Evolutionary conservation across 2,329 filamentous ascomycete species (phyloP).

Genomic region (Alternaria dauci): DNA sequence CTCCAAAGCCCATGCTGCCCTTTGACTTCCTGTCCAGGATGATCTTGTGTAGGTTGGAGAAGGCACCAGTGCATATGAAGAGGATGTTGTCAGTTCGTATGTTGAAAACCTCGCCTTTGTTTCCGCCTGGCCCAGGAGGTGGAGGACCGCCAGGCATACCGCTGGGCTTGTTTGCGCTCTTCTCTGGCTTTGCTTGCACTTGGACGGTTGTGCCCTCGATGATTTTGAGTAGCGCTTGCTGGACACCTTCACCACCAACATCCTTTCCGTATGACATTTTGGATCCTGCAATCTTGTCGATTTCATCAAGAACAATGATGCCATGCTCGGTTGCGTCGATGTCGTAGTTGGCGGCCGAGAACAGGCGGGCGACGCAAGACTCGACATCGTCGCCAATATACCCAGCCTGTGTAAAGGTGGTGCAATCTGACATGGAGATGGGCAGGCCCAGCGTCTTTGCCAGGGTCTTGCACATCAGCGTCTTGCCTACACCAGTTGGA

Average conservation of each 20-base stretch:
- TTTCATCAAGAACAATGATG: slow-evolving; percentile 95
- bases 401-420: slow-evolving; percentile 92
- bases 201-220: slow-evolving; percentile 95
- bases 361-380: slow-evolving; percentile 86
- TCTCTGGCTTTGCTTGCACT: slow-evolving; percentile 83
- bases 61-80: slow-evolving; percentile 96
- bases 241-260: slow-evolving; percentile 94
- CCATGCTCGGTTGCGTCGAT: slow-evolving; percentile 84
- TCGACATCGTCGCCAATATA: slow-evolving; percentile 99
- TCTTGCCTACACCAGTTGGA: slow-evolving; percentile 95
- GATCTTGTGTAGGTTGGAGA: slow-evolving; percentile 88
- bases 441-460: slow-evolving; percentile 94
- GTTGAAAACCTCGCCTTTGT: slow-evolving; percentile 69
- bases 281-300: slow-evolving; percentile 93
- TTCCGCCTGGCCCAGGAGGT: slow-evolving; percentile 31
- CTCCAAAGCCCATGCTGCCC: slow-evolving; percentile 89
- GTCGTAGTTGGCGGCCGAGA: slow-evolving; percentile 91
- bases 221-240: slow-evolving; percentile 93
- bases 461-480: slow-evolving; percentile 90
- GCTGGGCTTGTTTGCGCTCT: slow-evolving; percentile 54
- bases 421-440: slow-evolving; percentile 95
- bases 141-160: slow-evolving; percentile 31
- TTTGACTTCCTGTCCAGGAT: slow-evolving; percentile 87
- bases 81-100: slow-evolving; percentile 96
- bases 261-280: slow-evolving; percentile 90